Conservation (phyloP, 441 rosid species). For the Adansonia grandidieri region DNA sequence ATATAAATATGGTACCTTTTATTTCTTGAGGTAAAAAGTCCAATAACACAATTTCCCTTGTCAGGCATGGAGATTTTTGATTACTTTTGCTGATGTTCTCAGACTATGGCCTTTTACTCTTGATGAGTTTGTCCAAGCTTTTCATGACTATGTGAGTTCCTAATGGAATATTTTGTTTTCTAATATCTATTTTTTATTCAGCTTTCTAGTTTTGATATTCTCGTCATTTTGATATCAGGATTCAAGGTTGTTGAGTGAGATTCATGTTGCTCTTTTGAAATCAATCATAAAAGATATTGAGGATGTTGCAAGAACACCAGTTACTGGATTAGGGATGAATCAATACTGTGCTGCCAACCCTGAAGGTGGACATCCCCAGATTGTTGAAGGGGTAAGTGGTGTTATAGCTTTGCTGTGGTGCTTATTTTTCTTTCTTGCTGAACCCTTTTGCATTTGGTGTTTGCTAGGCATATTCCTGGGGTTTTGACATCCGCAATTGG, state of each 20-base stretch:
- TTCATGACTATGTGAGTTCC: constrained; percentile 87
- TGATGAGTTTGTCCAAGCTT: constrained; percentile 95
- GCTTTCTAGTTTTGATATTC: constrained; percentile 30
- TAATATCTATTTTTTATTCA: constrained; percentile 20
- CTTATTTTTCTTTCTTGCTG: constrained; percentile 31
- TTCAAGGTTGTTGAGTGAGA: constrained; percentile 90
- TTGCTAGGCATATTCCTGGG: constrained; percentile 92
- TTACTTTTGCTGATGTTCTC: constrained; percentile 88
- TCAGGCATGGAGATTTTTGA: constrained; percentile 97
- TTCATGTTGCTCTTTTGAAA: constrained; percentile 80
- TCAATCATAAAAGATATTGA: constrained; percentile 87
- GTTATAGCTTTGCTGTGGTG: not conserved
- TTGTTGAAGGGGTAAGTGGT: constrained; percentile 91
- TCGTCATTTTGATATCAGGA: constrained; percentile 57
- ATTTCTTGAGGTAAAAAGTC: constrained; percentile 21
- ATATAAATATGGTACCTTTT: constrained; percentile 10
- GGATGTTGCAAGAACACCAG: constrained; percentile 89
- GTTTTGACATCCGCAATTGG: constrained; percentile 96
- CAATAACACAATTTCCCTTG: constrained; percentile 27
- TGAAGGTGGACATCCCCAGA: constrained; percentile 94
- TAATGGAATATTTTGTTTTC: constrained; percentile 10
- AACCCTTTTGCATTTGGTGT: constrained; percentile 28
- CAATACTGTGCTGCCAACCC: constrained; percentile 83
- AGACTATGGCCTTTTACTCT: constrained; percentile 98
- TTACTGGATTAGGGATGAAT: constrained; percentile 74